These are phyloP conservation scores for Kitagawia praeruptora DNA, from an alignment of 129 eudicot species.

Conservation along the genomic window DNA sequence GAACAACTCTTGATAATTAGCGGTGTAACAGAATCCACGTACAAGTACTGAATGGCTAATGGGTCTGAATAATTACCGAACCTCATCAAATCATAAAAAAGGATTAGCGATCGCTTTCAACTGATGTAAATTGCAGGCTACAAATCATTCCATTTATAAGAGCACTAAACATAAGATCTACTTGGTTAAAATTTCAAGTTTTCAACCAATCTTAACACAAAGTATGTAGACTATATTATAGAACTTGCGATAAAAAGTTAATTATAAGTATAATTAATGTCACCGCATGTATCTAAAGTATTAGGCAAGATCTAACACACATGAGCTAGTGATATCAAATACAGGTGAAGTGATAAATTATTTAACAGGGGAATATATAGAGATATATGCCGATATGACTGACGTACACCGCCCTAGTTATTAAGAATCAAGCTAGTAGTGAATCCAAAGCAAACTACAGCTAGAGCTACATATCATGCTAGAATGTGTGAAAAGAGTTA, in stretches of 20 bases:
- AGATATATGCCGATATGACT: no score
- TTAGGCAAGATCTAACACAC: constrained; percentile 30
- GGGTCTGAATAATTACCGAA: constrained; percentile 8
- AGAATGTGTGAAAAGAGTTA: no score
- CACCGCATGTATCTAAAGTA: constrained; percentile 9
- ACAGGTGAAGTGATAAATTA: neutral
- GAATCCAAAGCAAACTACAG: no score
- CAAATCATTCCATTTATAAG: constrained; percentile 24
- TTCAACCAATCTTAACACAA: constrained; percentile 16
- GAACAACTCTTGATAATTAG: neutral
- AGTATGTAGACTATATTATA: neutral
- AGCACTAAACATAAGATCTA: constrained; percentile 45
- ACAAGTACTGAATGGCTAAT: neutral
- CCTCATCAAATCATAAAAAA: constrained; percentile 16
- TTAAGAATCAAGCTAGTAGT: no score
- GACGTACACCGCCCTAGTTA: no score
- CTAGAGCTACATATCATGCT: no score
- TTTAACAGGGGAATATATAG: no score
- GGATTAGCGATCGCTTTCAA: constrained; percentile 19
- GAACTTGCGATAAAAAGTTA: neutral
- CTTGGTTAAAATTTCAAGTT: constrained; percentile 26
- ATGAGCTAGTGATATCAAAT: constrained; percentile 10
- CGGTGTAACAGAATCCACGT: neutral
- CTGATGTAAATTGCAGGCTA: constrained; percentile 29
- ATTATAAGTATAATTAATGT: neutral